Evolutionary conservation across 352 stramenopile species (phyloP), one percentile per base, ranked within the genome.

Genomic region (Globisporangium orthogonon): DNA sequence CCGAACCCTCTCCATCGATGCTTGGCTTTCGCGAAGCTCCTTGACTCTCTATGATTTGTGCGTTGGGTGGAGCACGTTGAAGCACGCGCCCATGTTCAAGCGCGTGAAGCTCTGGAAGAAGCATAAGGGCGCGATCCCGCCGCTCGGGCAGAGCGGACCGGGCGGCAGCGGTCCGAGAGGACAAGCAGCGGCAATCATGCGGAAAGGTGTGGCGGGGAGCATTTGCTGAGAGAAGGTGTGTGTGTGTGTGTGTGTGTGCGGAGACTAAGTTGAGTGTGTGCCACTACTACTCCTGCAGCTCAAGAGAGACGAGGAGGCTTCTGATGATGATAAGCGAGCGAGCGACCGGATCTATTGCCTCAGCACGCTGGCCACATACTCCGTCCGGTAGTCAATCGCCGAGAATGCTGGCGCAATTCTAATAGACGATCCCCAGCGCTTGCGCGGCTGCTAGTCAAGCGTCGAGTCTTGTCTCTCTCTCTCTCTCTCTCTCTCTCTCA

Each of bases 31-130:
- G 23, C 4, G 40, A 18, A 7, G 14, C 13, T 45, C 40, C 58
- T 74, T 74, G 51, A 66, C 66, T 52, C 9, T n/a, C 47, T 59
- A 11, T 46, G 56, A 23, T 7, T 33, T 63, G 48, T 68, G 62
- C 46, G 44, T 65, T 57, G 65, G 64, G 13, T 63, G 15, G 31
- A 71, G 60, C 65, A 91, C 79, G 83, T 80, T 94, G 62, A 91
- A 90, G 70, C 81, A 94, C 63, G 83, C 83, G 53, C 83, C 83
- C 49, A 91, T 94, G 81, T 94, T 94, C 63, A 91, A 91, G 67
- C 68, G 83, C 58, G 78, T 94, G 61, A 91, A 91, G 65, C 65
- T 94, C 58, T 94, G 83, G 83, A 94, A 94, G 71, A 94, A 91
- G 63, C 81, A 91, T 70, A 87, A 88, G 62, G 83, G 83, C 29